These are phyloP conservation scores for Penicillium daleae DNA, from an alignment of 495 filamentous ascomycete species.

Conservation along the genomic window DNA sequence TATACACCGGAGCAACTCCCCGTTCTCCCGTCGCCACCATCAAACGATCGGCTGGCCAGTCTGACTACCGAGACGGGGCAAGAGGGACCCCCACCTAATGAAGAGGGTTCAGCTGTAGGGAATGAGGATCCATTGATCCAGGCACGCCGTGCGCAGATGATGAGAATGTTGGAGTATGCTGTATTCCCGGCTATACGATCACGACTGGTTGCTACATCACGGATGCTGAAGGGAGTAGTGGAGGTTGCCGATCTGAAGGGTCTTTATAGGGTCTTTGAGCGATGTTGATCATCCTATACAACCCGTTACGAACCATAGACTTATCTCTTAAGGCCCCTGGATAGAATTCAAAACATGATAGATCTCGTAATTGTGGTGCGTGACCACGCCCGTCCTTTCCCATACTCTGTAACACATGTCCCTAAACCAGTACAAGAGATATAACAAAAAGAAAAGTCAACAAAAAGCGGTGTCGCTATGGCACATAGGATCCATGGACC, in stretches of 20 bases:
- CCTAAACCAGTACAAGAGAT: conserved; percentile 12
- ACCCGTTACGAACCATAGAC: not conserved
- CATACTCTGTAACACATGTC: conserved; percentile 9
- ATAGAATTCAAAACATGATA: conserved; percentile 1
- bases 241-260: conserved; percentile 96
- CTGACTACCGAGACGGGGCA: conserved; percentile 5
- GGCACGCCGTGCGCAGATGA: conserved; percentile 66
- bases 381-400: conserved; percentile 13
- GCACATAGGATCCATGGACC: not conserved
- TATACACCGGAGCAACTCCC: conserved; percentile 89
- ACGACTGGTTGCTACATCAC: conserved; percentile 80
- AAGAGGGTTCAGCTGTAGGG: conserved; percentile 19
- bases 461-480: conserved; percentile 3
- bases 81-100: conserved; percentile 19
- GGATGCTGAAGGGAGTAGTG: conserved; percentile 75
- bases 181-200: conserved; percentile 88
- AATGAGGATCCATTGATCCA: conserved; percentile 56
- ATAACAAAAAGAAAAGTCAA: conserved; percentile 6
- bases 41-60: conserved; percentile 6
- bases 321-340: not conserved
- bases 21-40: conserved; percentile 39
- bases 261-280: conserved; percentile 95
- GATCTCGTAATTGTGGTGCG: conserved; percentile 1
- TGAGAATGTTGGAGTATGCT: conserved; percentile 74
- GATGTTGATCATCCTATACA: conserved; percentile 64